Percentiles rank a stretch among this genome's conserved stretches.
Conservation (phyloP, 495 filamentous ascomycete species). For the Aspergillus wentii region DNA sequence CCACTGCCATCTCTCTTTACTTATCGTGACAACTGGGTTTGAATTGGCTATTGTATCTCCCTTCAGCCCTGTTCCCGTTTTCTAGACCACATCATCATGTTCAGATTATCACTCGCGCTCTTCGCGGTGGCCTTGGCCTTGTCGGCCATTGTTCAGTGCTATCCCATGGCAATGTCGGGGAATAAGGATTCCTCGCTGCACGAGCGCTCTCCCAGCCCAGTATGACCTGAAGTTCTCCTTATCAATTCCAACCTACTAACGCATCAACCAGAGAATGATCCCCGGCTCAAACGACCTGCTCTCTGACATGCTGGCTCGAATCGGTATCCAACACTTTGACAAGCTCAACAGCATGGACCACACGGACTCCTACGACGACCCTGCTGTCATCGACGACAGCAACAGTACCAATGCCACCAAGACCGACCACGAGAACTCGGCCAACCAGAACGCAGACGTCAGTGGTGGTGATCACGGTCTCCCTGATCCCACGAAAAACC, state of each 20-base stretch:
- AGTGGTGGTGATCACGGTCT: conserved; percentile 10
- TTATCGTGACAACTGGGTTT: too few relatives aligned
- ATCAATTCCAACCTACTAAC: neutral
- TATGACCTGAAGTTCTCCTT: neutral
- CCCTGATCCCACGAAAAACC: conserved; percentile 12
- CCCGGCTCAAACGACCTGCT: conserved; percentile 23
- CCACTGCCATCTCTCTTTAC: too few relatives aligned
- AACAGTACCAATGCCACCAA: conserved; percentile 2
- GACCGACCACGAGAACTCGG: neutral
- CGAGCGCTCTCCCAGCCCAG: neutral
- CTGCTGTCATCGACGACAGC: conserved; percentile 9
- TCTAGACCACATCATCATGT: too few relatives aligned
- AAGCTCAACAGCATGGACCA: conserved; percentile 12
- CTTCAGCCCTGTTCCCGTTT: too few relatives aligned
- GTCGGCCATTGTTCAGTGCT: too few relatives aligned
- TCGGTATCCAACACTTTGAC: conserved; percentile 15
- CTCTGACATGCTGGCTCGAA: conserved; percentile 10
- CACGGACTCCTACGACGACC: conserved; percentile 2
- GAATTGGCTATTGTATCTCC: too few relatives aligned
- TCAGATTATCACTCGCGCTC: too few relatives aligned
- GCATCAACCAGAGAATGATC: conserved; percentile 23
- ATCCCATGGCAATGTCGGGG: too few relatives aligned
- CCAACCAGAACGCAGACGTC: neutral
- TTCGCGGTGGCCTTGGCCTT: too few relatives aligned
- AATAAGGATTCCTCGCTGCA: too few relatives aligned